These are phyloP conservation scores for Penicillium canescens DNA, from an alignment of 495 filamentous ascomycete genomes.

Conservation along the genomic window DNA sequence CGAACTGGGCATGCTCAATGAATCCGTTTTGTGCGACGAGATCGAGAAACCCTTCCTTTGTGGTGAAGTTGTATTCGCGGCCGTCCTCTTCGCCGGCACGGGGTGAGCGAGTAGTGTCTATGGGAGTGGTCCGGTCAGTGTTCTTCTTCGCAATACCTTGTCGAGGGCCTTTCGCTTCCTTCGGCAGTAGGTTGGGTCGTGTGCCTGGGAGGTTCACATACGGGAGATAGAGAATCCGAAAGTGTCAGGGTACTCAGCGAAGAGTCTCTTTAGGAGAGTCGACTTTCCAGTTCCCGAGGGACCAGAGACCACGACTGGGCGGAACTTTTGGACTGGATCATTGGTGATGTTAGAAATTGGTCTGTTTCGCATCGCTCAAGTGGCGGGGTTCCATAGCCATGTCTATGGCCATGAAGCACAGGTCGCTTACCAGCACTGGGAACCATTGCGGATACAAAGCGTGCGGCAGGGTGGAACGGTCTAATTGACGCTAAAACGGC, in stretches of 20 bases:
- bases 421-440: constrained; percentile 27
- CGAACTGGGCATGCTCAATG: constrained; percentile 86
- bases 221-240: constrained; percentile 83
- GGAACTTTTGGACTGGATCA: constrained; percentile 35
- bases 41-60: constrained; percentile 65
- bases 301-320: constrained; percentile 84
- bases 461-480: neutral
- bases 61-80: constrained; percentile 79
- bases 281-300: constrained; percentile 87
- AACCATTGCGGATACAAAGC: constrained; percentile 24
- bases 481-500: constrained; percentile 4
- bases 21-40: constrained; percentile 72
- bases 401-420: neutral
- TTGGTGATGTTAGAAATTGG: neutral
- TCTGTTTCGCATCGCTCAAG: too few relatives aligned
- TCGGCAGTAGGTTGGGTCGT: neutral
- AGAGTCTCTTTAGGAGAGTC: constrained; percentile 77
- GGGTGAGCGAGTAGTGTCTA: constrained; percentile 76
- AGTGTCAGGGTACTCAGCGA: constrained; percentile 64
- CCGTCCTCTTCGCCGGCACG: constrained; percentile 75
- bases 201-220: constrained; percentile 10
- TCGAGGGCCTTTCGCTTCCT: neutral
- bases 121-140: neutral
- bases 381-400: neutral
- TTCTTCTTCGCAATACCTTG: neutral